A percentile compares a stretch with the other conserved stretches of the same genome.
phyloP scores from a whole-genome alignment of 2,329 filamentous ascomycete species.

The Apiospora hydei region DNA sequence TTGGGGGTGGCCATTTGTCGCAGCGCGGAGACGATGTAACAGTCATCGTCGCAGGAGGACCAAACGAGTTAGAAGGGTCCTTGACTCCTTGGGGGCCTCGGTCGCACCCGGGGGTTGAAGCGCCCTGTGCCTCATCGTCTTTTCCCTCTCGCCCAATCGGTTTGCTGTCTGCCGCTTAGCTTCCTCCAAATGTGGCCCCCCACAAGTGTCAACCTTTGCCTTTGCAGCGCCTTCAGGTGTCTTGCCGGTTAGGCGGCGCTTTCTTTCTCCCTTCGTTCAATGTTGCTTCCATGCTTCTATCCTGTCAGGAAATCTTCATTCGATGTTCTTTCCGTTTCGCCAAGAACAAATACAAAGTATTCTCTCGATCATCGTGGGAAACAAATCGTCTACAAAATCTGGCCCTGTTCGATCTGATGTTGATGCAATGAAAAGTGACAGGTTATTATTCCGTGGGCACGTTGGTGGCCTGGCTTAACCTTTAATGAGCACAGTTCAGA shows the following conservation, averaged over 20 bases:
- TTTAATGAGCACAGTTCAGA: background rate
- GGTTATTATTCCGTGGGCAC: background rate
- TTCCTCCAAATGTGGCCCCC: background rate
- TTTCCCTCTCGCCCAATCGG: slow-evolving; percentile 9
- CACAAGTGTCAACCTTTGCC: background rate
- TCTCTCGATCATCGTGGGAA: background rate
- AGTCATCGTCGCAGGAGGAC: slow-evolving; percentile 5
- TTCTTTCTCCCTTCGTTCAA: background rate
- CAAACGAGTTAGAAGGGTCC: slow-evolving; percentile 20
- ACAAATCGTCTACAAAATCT: background rate
- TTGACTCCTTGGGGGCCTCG: background rate
- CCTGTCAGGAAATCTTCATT: background rate
- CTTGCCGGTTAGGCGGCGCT: background rate
- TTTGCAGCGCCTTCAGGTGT: background rate
- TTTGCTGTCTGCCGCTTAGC: background rate
- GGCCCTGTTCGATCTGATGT: background rate
- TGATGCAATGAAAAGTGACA: background rate
- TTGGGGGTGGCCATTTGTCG: slow-evolving; percentile 20
- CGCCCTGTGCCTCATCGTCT: slow-evolving; percentile 21
- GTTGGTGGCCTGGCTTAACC: background rate
- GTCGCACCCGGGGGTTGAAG: slow-evolving; percentile 13
- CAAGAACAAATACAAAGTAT: background rate
- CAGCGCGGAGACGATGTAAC: slow-evolving; percentile 20
- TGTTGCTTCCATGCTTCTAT: background rate
- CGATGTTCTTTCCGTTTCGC: slow-evolving; percentile 1